Base-by-base conservation (phyloP, 805 yeast species). In the Cyberlindnera bimundalis region DNA sequence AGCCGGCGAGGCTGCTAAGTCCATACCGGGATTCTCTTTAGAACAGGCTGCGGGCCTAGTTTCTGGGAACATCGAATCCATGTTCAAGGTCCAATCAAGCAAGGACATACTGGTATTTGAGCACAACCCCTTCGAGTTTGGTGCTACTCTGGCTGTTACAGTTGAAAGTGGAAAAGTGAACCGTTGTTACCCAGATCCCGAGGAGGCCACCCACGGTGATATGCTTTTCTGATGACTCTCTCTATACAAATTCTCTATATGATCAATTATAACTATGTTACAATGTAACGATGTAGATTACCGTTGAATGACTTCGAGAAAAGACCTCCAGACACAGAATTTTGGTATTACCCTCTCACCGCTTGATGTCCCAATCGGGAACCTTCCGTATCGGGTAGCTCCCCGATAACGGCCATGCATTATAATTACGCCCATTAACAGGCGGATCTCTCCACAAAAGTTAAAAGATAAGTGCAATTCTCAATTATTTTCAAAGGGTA, bases 121-220 rank as follows among this genome's bases (percentile, higher is more conserved):
- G 17, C 37, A 34, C 30, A 29, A 39, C 18, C 42, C 42, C 18
- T 39, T 39, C 21, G 35, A 39, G 21, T 39, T 33, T 15, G 42
- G 42, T 12, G 33, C 42, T 9, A 13, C 25, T 5, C 27, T 39
- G 25, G 42, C 42, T 13, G 13, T 39, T 4, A 20, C 31, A 4
- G n/a, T 39, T 11, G 42, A 39, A 16, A 16, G 27, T n/a, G 33
- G 33, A 3, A 15, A 4, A 7, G 15, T 39, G 6, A 17, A 15
- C 16, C 28, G 42, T 17, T 39, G 42, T 18, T 39, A 23, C 14
- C 42, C 42, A 15, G 42, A 39, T 23, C 38, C 38, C 10, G 42
- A 39, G 16, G 42, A 39, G 38, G 35, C 34, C 3, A 18, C 7
- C 12, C 38, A 34, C n/a, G 42, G 38, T 11, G 38, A 39, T 13